Conservation (phyloP, 2,329 filamentous ascomycete species). For the Ceratocystis cubensis region DNA sequence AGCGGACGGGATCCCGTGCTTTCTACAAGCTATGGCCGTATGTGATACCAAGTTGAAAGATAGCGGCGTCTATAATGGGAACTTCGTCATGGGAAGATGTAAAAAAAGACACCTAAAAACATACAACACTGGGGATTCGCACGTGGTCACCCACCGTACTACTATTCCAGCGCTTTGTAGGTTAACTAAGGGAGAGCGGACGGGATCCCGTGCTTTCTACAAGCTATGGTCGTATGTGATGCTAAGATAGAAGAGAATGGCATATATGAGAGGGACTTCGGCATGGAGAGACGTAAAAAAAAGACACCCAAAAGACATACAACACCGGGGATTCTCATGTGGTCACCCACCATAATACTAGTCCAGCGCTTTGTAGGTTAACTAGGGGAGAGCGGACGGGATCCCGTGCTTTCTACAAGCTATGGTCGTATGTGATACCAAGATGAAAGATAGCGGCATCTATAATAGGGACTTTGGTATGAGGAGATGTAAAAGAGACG, state of each 20-base stretch:
- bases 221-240: constrained; percentile 13
- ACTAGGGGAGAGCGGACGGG: constrained; percentile 19
- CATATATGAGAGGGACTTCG: too few species aligned
- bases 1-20: constrained; percentile 19
- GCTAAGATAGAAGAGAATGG: too few species aligned
- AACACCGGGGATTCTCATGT: constrained; percentile 16
- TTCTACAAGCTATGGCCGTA: constrained; percentile 21
- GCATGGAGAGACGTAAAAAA: too few species aligned
- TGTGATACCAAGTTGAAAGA: background rate
- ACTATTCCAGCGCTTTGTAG: background rate
- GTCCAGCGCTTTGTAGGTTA: constrained; percentile 1
- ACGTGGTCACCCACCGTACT: constrained; percentile 18
- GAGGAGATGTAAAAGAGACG: too few species aligned
- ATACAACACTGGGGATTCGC: constrained; percentile 12
- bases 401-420: constrained; percentile 18
- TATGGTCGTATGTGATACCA: constrained; percentile 19
- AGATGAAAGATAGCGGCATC: too few species aligned
- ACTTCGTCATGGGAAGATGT: too few species aligned
- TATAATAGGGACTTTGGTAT: too few species aligned
- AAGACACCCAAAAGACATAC: too few species aligned
- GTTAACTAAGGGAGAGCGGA: constrained; percentile 18
- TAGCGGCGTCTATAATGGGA: too few species aligned
- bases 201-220: constrained; percentile 18
- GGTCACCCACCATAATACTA: constrained; percentile 15
- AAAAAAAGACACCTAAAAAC: too few species aligned